Evolutionary conservation across 202 grass and related monocot species (phyloP).

Genomic region (Panicum hallii): DNA sequence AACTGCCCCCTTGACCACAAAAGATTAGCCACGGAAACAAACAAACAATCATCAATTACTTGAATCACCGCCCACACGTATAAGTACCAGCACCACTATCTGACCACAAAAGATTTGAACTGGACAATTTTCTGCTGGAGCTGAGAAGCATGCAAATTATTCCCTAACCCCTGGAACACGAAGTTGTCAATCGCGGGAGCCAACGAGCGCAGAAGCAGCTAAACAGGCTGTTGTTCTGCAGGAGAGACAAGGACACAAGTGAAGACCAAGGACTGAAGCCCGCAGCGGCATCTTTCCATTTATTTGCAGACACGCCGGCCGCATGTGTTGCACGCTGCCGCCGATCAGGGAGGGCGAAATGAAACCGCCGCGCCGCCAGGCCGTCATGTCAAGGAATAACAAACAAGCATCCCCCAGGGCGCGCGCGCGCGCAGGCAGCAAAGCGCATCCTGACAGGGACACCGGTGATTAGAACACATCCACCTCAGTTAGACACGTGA

Average conservation of each 20-base stretch:
- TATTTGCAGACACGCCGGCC: neutral
- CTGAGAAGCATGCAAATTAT: no score
- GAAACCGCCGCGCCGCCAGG: neutral
- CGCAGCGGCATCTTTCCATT: neutral
- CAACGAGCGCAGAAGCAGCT: neutral
- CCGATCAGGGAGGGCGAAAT: neutral
- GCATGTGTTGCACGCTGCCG: slow-evolving; percentile 25
- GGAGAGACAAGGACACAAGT: neutral
- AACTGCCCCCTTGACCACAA: slow-evolving; percentile 20
- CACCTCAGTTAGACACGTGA: neutral
- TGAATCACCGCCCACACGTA: neutral
- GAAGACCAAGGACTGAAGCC: neutral
- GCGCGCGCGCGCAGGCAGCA: neutral
- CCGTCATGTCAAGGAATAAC: neutral
- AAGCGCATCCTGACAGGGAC: neutral
- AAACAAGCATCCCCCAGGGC: no score
- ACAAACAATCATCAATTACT: slow-evolving; percentile 8
- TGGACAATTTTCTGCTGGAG: no score
- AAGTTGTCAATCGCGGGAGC: neutral
- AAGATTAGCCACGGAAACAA: slow-evolving; percentile 10
- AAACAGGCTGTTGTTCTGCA: neutral
- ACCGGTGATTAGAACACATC: neutral
- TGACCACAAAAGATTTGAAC: no score
- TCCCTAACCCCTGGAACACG: neutral
- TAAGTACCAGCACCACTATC: no score